Conservation (phyloP, 202 grass and related monocot species). For the Zizania palustris region DNA sequence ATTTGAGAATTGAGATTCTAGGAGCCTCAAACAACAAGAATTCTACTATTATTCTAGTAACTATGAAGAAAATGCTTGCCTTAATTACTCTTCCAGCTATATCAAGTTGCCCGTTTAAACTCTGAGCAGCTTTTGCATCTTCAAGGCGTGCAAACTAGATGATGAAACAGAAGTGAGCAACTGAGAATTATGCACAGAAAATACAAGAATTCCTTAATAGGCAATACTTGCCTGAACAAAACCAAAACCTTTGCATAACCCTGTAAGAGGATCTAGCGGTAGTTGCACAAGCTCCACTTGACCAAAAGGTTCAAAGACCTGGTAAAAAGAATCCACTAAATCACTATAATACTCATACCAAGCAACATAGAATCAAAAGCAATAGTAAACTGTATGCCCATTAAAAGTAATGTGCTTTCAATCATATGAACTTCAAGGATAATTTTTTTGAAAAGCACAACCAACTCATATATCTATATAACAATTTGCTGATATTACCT, state of each 20-base stretch:
- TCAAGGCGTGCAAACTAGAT: slow-evolving; percentile 83
- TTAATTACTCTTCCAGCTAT: slow-evolving; percentile 96
- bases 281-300: slow-evolving; percentile 79
- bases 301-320: slow-evolving; percentile 85
- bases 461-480: neutral
- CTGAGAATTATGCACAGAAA: neutral
- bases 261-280: slow-evolving; percentile 62
- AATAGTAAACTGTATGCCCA: neutral
- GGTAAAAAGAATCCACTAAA: slow-evolving; percentile 28
- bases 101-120: slow-evolving; percentile 94
- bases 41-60: neutral
- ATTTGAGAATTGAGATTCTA: neutral
- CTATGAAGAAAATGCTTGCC: slow-evolving; percentile 48
- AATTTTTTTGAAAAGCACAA: neutral
- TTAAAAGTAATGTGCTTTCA: neutral
- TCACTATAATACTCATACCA: neutral
- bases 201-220: neutral
- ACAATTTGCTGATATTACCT: slow-evolving; percentile 45
- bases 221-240: slow-evolving; percentile 75
- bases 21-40: neutral
- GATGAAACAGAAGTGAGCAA: slow-evolving; percentile 35
- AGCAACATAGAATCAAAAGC: neutral
- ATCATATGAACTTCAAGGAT: neutral
- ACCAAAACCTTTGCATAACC: slow-evolving; percentile 81
- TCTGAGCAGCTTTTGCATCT: slow-evolving; percentile 92